phyloP scores from a whole-genome alignment of 257 asterid species.

The Henckelia pumila region DNA sequence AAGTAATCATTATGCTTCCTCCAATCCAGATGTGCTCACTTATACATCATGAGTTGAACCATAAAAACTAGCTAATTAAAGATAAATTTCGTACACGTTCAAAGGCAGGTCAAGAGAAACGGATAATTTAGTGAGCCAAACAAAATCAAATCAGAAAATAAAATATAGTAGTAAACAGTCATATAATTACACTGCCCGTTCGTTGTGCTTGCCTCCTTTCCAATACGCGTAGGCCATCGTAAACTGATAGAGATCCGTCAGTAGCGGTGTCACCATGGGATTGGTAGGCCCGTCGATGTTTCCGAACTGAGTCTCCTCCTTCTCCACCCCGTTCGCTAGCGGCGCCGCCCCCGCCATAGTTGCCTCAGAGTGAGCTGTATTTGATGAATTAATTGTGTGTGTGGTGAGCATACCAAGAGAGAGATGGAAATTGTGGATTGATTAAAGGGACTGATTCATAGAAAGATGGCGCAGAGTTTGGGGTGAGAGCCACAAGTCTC shows the following conservation, averaged over 20 bases:
- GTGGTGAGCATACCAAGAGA: no score
- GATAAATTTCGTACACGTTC: no score
- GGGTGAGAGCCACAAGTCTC: no score
- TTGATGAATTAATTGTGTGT: neutral
- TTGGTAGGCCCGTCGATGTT: conserved; percentile 69
- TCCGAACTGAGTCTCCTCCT: conserved; percentile 22
- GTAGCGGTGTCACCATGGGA: conserved; percentile 95
- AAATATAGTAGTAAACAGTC: no score
- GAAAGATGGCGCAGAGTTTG: no score
- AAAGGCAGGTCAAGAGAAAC: neutral
- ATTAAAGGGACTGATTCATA: no score
- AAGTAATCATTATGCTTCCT: neutral
- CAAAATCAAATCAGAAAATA: no score
- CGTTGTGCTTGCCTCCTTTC: conserved; percentile 89
- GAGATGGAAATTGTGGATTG: no score
- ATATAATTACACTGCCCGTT: conserved; percentile 78
- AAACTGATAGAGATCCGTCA: conserved; percentile 97
- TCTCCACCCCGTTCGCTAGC: conserved; percentile 46
- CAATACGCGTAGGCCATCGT: conserved; percentile 99
- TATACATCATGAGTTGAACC: conserved; percentile 1
- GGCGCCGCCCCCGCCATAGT: conserved; percentile 34
- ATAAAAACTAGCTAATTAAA: conserved; percentile 12
- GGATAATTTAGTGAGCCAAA: neutral
- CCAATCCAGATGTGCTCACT: neutral
- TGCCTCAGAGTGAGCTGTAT: neutral